phyloP scores from a whole-genome alignment of 2,329 filamentous ascomycete genomes.

The Myriosclerotinia duriaeana region DNA sequence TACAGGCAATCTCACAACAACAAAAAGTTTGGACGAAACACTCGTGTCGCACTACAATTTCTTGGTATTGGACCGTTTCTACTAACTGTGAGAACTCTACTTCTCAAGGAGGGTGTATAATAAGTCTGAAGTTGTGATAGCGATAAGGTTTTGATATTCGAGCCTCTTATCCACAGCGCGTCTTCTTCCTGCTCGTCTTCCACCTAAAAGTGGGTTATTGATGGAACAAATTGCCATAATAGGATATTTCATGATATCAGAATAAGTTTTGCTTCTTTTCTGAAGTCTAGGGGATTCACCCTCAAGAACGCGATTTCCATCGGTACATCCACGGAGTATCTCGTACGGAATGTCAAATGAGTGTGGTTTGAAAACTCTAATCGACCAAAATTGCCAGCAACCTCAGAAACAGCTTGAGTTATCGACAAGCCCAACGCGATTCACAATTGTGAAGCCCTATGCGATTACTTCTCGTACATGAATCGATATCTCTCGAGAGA shows the following conservation, averaged over 20 bases:
- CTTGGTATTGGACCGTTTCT: background rate
- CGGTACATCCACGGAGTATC: background rate
- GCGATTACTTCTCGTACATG: background rate
- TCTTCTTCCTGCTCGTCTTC: background rate
- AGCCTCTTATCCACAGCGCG: constrained; percentile 6
- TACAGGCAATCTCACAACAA: background rate
- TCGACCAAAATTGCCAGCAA: background rate
- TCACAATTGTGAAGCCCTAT: background rate
- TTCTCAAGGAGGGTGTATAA: too few species aligned
- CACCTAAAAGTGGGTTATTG: constrained; percentile 11
- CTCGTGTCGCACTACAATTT: background rate
- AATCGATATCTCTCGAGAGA: background rate
- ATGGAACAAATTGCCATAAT: constrained; percentile 10
- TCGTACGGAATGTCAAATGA: background rate
- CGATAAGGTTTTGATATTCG: constrained; percentile 4
- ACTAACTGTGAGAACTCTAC: background rate
- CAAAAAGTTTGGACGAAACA: constrained; percentile 2
- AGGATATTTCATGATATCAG: constrained; percentile 1
- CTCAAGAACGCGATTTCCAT: background rate
- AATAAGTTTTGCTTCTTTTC: background rate
- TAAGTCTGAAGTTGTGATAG: background rate
- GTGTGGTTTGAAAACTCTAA: background rate
- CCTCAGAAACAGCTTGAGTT: background rate
- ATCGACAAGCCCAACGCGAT: background rate
- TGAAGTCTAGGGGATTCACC: background rate